phyloP scores from a whole-genome alignment of 129 eudicot genomes.

The Tanacetum coccineum region DNA sequence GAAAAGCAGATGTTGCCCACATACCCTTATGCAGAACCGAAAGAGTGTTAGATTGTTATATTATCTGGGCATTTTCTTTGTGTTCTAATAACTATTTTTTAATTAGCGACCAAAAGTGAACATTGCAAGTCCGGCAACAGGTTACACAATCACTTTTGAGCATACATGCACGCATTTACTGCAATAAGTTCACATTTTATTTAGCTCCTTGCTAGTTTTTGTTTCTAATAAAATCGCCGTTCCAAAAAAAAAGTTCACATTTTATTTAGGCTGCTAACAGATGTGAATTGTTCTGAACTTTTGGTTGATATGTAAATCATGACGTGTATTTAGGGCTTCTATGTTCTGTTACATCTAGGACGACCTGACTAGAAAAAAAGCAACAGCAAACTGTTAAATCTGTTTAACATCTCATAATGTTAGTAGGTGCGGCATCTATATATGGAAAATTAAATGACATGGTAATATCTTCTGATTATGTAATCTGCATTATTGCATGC shows the following conservation, averaged over 20 bases:
- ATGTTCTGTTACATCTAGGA: background rate
- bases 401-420: no score
- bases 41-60: slow-evolving; percentile 23
- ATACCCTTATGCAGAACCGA: slow-evolving; percentile 14
- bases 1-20: slow-evolving; percentile 7
- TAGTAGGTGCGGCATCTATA: no score
- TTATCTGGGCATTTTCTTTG: slow-evolving; percentile 20
- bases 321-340: background rate
- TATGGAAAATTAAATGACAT: background rate
- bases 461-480: background rate
- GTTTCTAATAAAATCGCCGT: no score
- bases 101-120: slow-evolving; percentile 8
- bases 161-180: background rate
- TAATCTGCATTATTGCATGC: background rate
- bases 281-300: no score
- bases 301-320: no score
- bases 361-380: background rate
- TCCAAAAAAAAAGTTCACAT: no score
- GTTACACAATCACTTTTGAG: background rate
- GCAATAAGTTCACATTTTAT: no score
- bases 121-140: background rate
- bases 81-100: slow-evolving; percentile 15
- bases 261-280: no score
- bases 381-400: background rate
- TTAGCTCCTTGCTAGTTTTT: no score